Conservation (phyloP, 148 eudicot genomes). For the Vaccinium vitisidaea region DNA sequence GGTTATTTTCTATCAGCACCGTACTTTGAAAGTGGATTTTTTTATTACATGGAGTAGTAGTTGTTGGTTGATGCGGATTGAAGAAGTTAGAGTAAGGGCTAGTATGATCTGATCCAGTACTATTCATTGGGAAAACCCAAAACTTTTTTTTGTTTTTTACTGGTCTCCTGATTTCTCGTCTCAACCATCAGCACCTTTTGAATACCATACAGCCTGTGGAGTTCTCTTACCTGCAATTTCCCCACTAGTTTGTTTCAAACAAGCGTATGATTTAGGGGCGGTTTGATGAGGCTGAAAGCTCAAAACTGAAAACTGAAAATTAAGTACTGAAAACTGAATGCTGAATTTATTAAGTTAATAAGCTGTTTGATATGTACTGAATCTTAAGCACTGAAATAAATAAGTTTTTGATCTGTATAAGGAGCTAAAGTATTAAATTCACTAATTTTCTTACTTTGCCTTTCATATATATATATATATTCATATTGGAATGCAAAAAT, state of each 20-base stretch:
- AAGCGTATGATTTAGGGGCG: not conserved
- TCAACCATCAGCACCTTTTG: not conserved
- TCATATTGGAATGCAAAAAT: too few relatives aligned
- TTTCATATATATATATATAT: too few relatives aligned
- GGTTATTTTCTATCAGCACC: not conserved
- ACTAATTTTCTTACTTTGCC: too few relatives aligned
- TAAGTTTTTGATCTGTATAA: too few relatives aligned
- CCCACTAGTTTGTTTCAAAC: not conserved
- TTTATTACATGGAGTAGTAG: not conserved
- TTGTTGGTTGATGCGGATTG: not conserved
- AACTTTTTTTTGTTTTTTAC: not conserved
- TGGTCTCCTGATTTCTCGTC: not conserved
- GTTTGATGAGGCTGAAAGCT: too few relatives aligned
- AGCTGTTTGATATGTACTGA: too few relatives aligned
- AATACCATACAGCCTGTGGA: not conserved
- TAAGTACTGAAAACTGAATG: too few relatives aligned
- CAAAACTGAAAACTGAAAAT: too few relatives aligned
- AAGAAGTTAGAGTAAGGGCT: conserved; percentile 5
- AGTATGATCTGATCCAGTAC: not conserved
- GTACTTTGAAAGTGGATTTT: not conserved
- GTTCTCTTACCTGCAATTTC: not conserved
- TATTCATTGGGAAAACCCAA: not conserved
- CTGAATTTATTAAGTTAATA: too few relatives aligned
- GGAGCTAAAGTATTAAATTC: too few relatives aligned
- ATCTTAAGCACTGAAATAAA: too few relatives aligned